These are phyloP conservation scores for Brettanomyces sp. DNA, from an alignment of 805 yeast genomes.

Conservation along the genomic window DNA sequence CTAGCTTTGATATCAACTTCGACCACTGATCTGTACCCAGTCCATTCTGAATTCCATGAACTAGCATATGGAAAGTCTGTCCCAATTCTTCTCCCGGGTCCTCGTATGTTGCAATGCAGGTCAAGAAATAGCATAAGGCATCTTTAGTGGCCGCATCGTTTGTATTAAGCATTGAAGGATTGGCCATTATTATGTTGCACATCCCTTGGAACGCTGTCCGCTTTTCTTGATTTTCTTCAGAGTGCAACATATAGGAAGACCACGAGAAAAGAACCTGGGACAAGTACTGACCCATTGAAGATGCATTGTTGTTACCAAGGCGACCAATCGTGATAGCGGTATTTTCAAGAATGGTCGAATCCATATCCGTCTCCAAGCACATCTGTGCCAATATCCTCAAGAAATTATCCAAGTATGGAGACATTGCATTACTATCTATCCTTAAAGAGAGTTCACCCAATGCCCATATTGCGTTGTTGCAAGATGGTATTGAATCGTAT, in stretches of 20 bases:
- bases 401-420: slow-evolving; percentile 45
- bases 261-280: slow-evolving; percentile 53
- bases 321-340: slow-evolving; percentile 87
- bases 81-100: slow-evolving; percentile 40
- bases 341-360: slow-evolving; percentile 68
- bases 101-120: slow-evolving; percentile 47
- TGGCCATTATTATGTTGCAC: slow-evolving; percentile 53
- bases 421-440: slow-evolving; percentile 33
- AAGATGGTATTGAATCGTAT: slow-evolving; percentile 48
- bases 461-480: slow-evolving; percentile 91
- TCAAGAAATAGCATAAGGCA: slow-evolving; percentile 44
- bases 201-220: slow-evolving; percentile 82
- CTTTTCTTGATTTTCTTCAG: slow-evolving; percentile 80
- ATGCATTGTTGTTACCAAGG: slow-evolving; percentile 58
- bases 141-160: slow-evolving; percentile 35
- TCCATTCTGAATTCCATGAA: slow-evolving; percentile 36
- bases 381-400: slow-evolving; percentile 50
- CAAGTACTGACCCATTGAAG: slow-evolving; percentile 48
- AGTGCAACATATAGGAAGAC: slow-evolving; percentile 58
- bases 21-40: slow-evolving; percentile 32
- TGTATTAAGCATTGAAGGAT: slow-evolving; percentile 54
- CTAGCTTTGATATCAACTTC: slow-evolving; percentile 14
- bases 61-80: slow-evolving; percentile 34
- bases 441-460: slow-evolving; percentile 78
- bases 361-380: slow-evolving; percentile 44